Evolutionary conservation across 2,329 filamentous ascomycete genomes (phyloP), one percentile per base, ranked within the genome.

Genomic region (Cadophora gregata): DNA sequence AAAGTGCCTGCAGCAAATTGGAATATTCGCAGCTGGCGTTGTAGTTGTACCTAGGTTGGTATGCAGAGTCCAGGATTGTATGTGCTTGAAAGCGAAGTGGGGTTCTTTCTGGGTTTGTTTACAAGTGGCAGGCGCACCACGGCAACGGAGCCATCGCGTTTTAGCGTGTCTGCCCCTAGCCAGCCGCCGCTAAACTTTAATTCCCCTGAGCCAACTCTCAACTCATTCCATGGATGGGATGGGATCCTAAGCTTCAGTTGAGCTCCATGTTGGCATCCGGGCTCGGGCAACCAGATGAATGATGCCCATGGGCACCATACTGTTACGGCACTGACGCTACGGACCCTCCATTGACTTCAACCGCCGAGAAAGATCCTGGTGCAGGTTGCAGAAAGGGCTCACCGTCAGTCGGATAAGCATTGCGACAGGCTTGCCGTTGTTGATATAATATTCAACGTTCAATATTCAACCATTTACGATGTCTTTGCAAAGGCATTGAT

Each of bases 41-140:
- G 64, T 51, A 64, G 33, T 58, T 64, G 50, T 58, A n/a, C n/a
- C n/a, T n/a, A n/a, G n/a, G n/a, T n/a, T n/a, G n/a, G n/a, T n/a
- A 65, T 67, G 67, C 67, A 63, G 56, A 33, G 42, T 59, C 62
- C 25, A 59, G 62, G 64, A 65, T 64, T 42, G 48, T 14, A 51
- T 60, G n/a, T 36, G 55, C 42, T 38, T 33, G 33, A 58, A n/a
- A 33, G 38, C 21, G 31, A 58, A 38, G 55, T 38, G 55, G 31
- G 50, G 64, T 60, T 50, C 6, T 12, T 36, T 12, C 42, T 47
- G 53, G 66, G 59, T 69, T 69, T 69, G 64, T 69, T 69, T 64
- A 69, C 64, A 31, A 33, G 29, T 25, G 42, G 63, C 38, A 64
- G 48, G 38, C 47, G 51, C 64, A 38, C 59, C 64, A 38, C 59